Base-by-base conservation (phyloP, 2,329 filamentous ascomycete species). In the Pseudogymnoascus sp. region DNA sequence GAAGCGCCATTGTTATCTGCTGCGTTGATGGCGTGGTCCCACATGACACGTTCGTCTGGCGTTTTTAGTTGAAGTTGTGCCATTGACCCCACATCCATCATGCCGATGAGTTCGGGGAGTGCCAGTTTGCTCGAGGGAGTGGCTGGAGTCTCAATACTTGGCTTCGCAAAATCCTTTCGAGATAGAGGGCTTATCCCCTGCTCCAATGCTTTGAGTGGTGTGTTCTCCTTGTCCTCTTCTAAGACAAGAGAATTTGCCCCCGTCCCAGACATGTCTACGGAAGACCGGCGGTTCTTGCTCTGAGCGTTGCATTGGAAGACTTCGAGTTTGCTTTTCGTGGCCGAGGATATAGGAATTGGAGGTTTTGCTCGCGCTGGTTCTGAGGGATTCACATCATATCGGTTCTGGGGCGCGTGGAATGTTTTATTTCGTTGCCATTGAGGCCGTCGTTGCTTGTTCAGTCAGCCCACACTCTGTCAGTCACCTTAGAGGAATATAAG, bases 1-100 rank as follows among this genome's bases (percentile, higher is more conserved):
- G 77, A 81, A 65, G 81, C 70, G 31, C 73, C 76, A 21, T 77
- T 74, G 41, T 72, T 68, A 62, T 77, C 76, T 11, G 74, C 66
- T 10, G 69, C 72, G 66, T 78, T 75, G 63, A 78, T 75, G 64
- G 77, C 78, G 62, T 79, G 66, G 41, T 85, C 78, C 86, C 86
- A 89, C 29, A 81, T 75, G 26, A 89, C 77, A 61, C 80, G 80
- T 59, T 88, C 85, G 66, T 82, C 82, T 2, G 86, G 86, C 11
- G 85, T 87, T 29, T 75, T 72, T 14, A 79, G 75, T 29, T 76
- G 71, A 12, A 81, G 76, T 11, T 80, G 74, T 60, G 81, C 78
- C 37, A 74, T 69, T 71, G 61, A 76, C 76, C 63, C 80, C 29
- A 72, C 68, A 63, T 74, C 72, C 23, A 68, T 68, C 68, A 71